Conservation (phyloP, 176 grass and related monocot genomes). For the Oryza punctata region DNA sequence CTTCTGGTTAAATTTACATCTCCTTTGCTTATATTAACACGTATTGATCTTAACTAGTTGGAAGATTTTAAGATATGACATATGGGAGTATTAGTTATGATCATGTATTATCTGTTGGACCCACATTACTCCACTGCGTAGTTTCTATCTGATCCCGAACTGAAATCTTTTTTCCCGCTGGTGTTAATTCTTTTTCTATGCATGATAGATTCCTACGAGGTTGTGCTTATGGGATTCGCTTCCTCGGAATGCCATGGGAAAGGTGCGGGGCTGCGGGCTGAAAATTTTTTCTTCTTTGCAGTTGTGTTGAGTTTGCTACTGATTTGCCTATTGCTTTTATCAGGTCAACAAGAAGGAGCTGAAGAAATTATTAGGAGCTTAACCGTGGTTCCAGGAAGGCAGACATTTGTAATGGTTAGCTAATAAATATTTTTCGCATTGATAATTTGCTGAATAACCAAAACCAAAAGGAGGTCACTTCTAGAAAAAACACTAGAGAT, state of each 20-base stretch:
- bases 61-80: constrained; percentile 10
- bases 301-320: not conserved
- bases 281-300: not conserved
- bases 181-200: not conserved
- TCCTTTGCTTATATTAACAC: not conserved
- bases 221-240: constrained; percentile 86
- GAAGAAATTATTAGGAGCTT: constrained; percentile 67
- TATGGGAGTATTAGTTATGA: not conserved
- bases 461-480: not conserved
- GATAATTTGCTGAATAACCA: not conserved
- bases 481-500: too few species aligned
- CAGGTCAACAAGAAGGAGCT: constrained; percentile 97
- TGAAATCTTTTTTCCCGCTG: not conserved
- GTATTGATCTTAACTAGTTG: not conserved
- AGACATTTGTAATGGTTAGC: not conserved
- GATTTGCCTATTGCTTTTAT: constrained; percentile 33
- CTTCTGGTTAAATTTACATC: not conserved
- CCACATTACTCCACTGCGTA: constrained; percentile 7
- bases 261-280: constrained; percentile 60
- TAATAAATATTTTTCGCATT: constrained; percentile 26
- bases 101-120: constrained; percentile 14
- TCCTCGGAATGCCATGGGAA: constrained; percentile 98
- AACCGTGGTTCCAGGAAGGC: constrained; percentile 8
- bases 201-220: constrained; percentile 65
- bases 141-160: not conserved